Base-by-base conservation (phyloP, 2,329 filamentous ascomycete genomes). In the Aspergillus unguis region DNA sequence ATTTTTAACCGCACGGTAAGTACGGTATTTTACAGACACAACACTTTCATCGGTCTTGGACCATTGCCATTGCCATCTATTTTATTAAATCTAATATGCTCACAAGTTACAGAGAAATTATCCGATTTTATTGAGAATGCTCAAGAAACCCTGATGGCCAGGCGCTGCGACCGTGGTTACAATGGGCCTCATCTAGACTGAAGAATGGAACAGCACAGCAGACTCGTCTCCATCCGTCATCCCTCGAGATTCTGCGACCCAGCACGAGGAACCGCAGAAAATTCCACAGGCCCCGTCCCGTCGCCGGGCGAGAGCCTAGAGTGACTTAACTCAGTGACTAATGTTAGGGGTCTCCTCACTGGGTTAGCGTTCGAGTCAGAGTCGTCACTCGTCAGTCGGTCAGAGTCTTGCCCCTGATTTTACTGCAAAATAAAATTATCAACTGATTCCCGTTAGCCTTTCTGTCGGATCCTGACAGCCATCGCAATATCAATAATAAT, bases 131-230 rank as follows among this genome's bases (percentile, higher is more conserved):
- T 37, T 31, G 40, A 6, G 49, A 27, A 38, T 23, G 36, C 17
- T 17, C 36, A 38, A 38, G 35, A 50, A 45, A 26, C 41, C 32
- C 40, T 6, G 31, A 46, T 38, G 50, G 31, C 50, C 43, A 52
- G 50, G 48, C 46, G n/a, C 27, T 27, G 17, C 44, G 48, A 52
- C 50, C 44, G 31, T 52, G 50, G 48, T 45, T 45, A 38, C 37
- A 37, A 41, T 52, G 50, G 50, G 23, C 31, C 37, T n/a, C 33
- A 28, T 26, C 41, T 29, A 43, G 41, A 31, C 41, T 43, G 17
- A 17, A 17, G 17, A 17, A 17, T 38, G 41, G 41, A 28, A 28
- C n/a, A 33, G 41, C 10, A 44, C 41, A 32, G 41, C 41, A 43
- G 26, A 43, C 10, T 29, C 23, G 35, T 33, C 35, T 47, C 44